These are phyloP conservation scores for Cylindrotheca fusiformis DNA, from an alignment of 108 stramenopile species.

Conservation along the genomic window DNA sequence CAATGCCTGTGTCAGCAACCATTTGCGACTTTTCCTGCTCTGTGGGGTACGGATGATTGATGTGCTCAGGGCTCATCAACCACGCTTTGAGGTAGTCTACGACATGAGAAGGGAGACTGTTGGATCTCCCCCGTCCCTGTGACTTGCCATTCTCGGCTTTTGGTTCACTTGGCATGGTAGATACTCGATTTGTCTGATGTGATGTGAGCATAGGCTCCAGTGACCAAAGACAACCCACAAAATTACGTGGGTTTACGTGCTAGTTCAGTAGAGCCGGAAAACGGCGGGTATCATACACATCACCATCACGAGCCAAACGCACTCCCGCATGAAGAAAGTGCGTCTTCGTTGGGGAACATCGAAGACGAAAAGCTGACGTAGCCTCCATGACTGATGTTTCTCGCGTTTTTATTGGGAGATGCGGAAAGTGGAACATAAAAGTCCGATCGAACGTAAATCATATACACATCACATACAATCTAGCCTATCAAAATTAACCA, in stretches of 20 bases:
- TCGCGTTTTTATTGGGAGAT: neutral
- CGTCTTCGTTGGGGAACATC: too few relatives aligned
- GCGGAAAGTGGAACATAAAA: too few relatives aligned
- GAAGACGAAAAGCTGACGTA: too few relatives aligned
- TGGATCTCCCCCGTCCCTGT: constrained; percentile 28
- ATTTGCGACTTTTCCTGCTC: constrained; percentile 79
- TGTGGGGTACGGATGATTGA: constrained; percentile 82
- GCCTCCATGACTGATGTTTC: neutral
- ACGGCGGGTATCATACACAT: neutral
- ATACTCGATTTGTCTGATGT: too few relatives aligned
- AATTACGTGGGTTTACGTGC: too few relatives aligned
- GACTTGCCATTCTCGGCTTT: constrained; percentile 1
- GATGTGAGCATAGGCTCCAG: too few relatives aligned
- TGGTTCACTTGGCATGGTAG: neutral
- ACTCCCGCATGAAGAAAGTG: too few relatives aligned
- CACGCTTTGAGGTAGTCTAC: constrained; percentile 81
- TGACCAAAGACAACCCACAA: too few relatives aligned
- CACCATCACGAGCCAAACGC: neutral
- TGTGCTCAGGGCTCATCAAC: constrained; percentile 80
- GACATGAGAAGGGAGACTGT: constrained; percentile 36
- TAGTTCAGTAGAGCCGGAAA: too few relatives aligned
- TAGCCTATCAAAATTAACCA: neutral
- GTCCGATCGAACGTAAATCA: too few relatives aligned
- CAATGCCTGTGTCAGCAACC: constrained; percentile 76
- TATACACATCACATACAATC: neutral